Conservation (phyloP, 169 alveolate species). For the Cryptosporidium sp. region DNA sequence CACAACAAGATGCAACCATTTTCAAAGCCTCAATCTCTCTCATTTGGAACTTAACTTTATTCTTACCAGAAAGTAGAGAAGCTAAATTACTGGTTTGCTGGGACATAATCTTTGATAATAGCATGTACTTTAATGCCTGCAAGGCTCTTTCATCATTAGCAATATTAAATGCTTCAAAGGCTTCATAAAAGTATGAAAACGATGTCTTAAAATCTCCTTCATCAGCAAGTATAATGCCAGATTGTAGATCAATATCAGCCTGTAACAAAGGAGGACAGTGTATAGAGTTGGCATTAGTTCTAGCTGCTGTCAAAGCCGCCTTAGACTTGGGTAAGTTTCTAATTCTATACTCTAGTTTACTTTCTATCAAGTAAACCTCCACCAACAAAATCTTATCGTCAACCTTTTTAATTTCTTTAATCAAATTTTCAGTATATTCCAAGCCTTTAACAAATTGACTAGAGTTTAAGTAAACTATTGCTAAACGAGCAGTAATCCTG, state of each 20-base stretch:
- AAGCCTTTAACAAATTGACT: slow-evolving; percentile 89
- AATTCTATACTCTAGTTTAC: slow-evolving; percentile 90
- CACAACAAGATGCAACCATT: slow-evolving; percentile 88
- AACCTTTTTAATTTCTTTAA: slow-evolving; percentile 91
- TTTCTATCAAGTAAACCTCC: slow-evolving; percentile 91
- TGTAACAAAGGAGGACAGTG: slow-evolving; percentile 94
- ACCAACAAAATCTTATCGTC: slow-evolving; percentile 94
- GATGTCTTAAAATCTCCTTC: slow-evolving; percentile 92
- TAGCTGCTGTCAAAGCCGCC: slow-evolving; percentile 94
- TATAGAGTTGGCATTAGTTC: slow-evolving; percentile 93
- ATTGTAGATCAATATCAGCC: slow-evolving; percentile 95
- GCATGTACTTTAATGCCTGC: slow-evolving; percentile 89
- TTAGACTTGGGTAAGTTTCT: slow-evolving; percentile 92
- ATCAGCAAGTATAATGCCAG: slow-evolving; percentile 85
- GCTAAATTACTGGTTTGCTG: slow-evolving; percentile 85
- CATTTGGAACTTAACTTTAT: slow-evolving; percentile 87
- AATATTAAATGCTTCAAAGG: slow-evolving; percentile 94
- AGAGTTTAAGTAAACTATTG: slow-evolving; percentile 86
- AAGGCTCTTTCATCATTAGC: slow-evolving; percentile 87
- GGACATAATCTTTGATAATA: slow-evolving; percentile 91
- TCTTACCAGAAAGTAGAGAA: slow-evolving; percentile 83
- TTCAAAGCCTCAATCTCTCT: slow-evolving; percentile 89
- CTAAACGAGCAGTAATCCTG: slow-evolving; percentile 91
- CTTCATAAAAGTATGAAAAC: slow-evolving; percentile 96
- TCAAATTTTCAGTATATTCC: slow-evolving; percentile 86